A percentile compares a stretch with the other conserved stretches of the same genome.
Evolutionary conservation across 441 rosid genomes (phyloP).

Genomic region (Eugenia klotzschiana): DNA sequence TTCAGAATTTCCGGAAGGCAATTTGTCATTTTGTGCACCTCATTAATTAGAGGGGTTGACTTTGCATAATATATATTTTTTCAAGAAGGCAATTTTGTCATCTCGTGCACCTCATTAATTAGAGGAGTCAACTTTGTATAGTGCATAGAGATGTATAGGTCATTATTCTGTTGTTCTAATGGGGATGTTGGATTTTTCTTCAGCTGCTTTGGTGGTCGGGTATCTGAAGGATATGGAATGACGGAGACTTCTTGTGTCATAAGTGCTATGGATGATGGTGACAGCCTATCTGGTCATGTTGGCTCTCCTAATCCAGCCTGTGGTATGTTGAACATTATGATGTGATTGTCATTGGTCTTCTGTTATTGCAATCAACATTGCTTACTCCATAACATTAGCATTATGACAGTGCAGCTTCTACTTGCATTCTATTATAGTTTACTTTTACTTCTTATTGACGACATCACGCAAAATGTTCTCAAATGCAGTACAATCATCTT

Average conservation of each 20-base stretch:
- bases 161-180: neutral
- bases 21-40: neutral
- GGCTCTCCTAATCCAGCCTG: constrained; percentile 95
- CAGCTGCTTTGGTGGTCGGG: constrained; percentile 82
- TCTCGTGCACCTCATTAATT: neutral
- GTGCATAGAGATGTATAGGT: neutral
- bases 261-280: constrained; percentile 59
- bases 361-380: neutral
- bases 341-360: neutral
- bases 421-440: neutral
- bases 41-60: neutral
- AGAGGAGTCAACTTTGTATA: neutral
- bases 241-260: constrained; percentile 88
- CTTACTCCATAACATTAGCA: neutral
- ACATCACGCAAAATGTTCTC: neutral
- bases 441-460: neutral
- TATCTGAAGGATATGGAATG: constrained; percentile 96
- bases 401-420: neutral
- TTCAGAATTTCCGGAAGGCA: neutral
- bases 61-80: neutral
- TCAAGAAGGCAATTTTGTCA: neutral
- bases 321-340: constrained; percentile 33
- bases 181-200: neutral
- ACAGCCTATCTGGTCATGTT: constrained; percentile 76
- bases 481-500: neutral